Percentiles rank a stretch among this genome's conserved stretches.
Conservation (phyloP, 768 basidiomycete genomes). For the Sarcomyxa edulis region DNA sequence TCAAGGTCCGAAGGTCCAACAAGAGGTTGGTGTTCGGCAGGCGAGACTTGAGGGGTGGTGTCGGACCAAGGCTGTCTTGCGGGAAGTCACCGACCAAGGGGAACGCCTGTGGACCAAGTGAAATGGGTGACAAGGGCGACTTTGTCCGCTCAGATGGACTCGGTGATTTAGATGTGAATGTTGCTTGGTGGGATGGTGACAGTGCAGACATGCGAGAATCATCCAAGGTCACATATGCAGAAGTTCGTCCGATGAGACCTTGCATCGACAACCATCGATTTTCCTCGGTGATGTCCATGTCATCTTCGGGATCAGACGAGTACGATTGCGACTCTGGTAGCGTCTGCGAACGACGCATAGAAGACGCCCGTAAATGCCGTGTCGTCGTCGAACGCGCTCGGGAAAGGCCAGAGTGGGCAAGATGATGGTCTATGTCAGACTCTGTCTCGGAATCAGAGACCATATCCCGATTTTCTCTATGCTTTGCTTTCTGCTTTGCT, state of each 20-base stretch:
- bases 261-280: constrained; percentile 29
- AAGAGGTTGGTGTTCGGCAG: constrained; percentile 51
- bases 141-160: too few species aligned
- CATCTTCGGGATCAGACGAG: too few species aligned
- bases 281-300: too few species aligned
- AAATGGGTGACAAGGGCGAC: too few species aligned
- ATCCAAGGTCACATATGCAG: constrained; percentile 45
- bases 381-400: too few species aligned
- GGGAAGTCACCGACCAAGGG: neutral
- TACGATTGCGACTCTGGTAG: too few species aligned
- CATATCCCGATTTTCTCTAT: too few species aligned
- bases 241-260: constrained; percentile 30
- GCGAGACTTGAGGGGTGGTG: constrained; percentile 17
- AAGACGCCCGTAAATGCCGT: too few species aligned
- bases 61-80: too few species aligned
- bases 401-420: too few species aligned
- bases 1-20: constrained; percentile 53
- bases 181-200: constrained; percentile 31
- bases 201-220: constrained; percentile 34
- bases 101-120: neutral
- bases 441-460: neutral
- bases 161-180: constrained; percentile 13
- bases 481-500: too few species aligned
- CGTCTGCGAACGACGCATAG: too few species aligned
- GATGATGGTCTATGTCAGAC: neutral